Base-by-base conservation (phyloP, 495 filamentous ascomycete genomes). In the Lasiosphaeriaceae sp. region DNA sequence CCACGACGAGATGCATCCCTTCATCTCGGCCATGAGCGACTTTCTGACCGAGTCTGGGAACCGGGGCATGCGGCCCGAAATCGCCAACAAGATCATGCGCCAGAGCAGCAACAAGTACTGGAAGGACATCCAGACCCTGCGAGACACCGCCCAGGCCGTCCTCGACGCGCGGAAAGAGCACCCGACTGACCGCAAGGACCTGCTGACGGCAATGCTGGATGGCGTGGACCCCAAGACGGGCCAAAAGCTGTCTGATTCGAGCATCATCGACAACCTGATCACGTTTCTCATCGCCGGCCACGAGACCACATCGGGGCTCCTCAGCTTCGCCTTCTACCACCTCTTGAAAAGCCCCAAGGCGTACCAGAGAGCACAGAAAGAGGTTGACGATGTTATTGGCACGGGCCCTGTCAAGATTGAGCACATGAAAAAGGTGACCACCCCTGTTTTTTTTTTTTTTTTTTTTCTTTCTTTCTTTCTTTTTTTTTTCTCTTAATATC, bases 241-340 rank as follows among this genome's bases (percentile, higher is more conserved):
- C 0, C 67, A 82, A 51, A 79, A 79, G 16, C 74, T 91, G 65
- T 76, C 68, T 14, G 82, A 87, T 49, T 67, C 77, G 4, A 82
- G 75, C 47, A 86, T 90, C 62, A 75, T 85, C 21, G 75, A 89
- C 65, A 88, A 90, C 64, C 83, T 92, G 72, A 83, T 87, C 47
- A 90, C 87, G 0, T 89, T 90, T 60, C 66, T 90, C 59, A 83
- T 87, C 65, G 86, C 84, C 22, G 87, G 88, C 1, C 87, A 91
- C 59, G 88, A 91, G 69, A 91, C 88, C 0, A 91, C 88, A 0
- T 84, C 83, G 14, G 80, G 79, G 1, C 48, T 78, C 1, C 57
- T 84, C 5, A 78, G 76, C n/a, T 84, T 83, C 43, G 61, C 75
- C 20, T 80, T 89, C 63, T 86, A 80, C 67, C 72, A 77, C 35